Evolutionary conservation across 1,139 yeast species (phyloP), one percentile per base, ranked within the genome.

Genomic region (Pichia sp.): DNA sequence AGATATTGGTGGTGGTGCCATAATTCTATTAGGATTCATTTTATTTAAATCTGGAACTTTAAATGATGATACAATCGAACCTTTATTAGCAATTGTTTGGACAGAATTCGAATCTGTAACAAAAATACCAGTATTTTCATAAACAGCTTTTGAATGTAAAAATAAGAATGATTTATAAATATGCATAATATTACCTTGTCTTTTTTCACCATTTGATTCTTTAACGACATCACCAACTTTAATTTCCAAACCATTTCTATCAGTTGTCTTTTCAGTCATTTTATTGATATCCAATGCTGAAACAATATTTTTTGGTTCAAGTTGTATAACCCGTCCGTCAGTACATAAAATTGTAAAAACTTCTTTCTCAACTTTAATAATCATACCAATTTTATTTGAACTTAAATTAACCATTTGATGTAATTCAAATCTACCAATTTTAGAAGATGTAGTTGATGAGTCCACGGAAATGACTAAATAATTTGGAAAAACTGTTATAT

Each of bases 111-210:
- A 77, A 54, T 80, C 80, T 33, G 82, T 79, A 35, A 84, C 96
- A 65, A 90, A 90, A 9, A 92, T 89, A 66, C 98, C 98, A 50
- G 89, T 77, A 63, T 92, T 89, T 62, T 90, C 97, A 36, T 77
- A 64, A 39, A 86, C 76, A 45, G 83, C 82, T 55, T 86, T 82
- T 48, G 92, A 82, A 62, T 87, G 84, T 41, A 89, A 71, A 63
- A 90, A 92, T 52, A 92, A 74, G 39, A 75, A 71, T 51, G 82
- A 82, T 59, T 90, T 82, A 70, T 84, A 87, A 47, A 92, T 82
- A 62, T 92, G 97, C 48, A 92, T 66, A 52, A 92, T 85, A 33
- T 76, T 79, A 56, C 99, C 98, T 62, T 87, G 92, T 59, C 95
- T 78, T 64, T 78, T 81, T 71, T 77, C 92, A 54, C 95, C 95